Evolutionary conservation across 495 filamentous ascomycete genomes (phyloP), one percentile per base, ranked within the genome.

Genomic region (Pseudevernia furfuracea): DNA sequence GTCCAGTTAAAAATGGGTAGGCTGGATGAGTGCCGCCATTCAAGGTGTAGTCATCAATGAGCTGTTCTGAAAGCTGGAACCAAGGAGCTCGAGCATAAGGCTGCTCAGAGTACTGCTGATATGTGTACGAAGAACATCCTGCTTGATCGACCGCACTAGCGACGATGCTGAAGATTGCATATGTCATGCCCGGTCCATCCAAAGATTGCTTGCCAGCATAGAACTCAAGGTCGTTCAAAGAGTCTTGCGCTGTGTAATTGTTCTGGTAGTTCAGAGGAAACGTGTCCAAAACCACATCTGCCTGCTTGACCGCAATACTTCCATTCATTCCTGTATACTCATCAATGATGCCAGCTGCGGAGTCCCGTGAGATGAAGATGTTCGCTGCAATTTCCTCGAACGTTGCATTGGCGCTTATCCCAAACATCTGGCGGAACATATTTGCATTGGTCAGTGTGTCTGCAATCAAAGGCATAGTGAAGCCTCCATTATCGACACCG

Each of bases 271-370:
- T 77, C 32, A 88, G 70, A 10, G 86, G 80, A 64, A 81, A 86
- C 11, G 82, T 86, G 63, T 81, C 73, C 32, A 88, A 73, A 36
- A 87, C 79, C 14, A 88, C 80, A 67, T 88, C 85, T 12, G 85
- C 85, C 68, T 88, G 85, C 70, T 88, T 88, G 65, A 88, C 85
- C 0, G 74, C 73, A 4, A 86, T 78, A 55, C 77, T 80, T 23
- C 82, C 84, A 67, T 86, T 87, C 85, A 87, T 87, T 3, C 77
- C 76, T 0, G 79, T 81, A 65, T 89, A 92, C 68, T 92, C 89
- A 1, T 88, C 76, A 25, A 87, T 88, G 61, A 92, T 85, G 21
- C 77, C 79, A n/a, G 85, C 82, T 62, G 80, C 76, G 7, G 49
- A 28, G 60, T 79, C 72, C 15, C 79, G 77, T 15, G 81, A 71